Evolutionary conservation across 305 asterid species (phyloP).

Genomic region (Fraxinus dipetala): DNA sequence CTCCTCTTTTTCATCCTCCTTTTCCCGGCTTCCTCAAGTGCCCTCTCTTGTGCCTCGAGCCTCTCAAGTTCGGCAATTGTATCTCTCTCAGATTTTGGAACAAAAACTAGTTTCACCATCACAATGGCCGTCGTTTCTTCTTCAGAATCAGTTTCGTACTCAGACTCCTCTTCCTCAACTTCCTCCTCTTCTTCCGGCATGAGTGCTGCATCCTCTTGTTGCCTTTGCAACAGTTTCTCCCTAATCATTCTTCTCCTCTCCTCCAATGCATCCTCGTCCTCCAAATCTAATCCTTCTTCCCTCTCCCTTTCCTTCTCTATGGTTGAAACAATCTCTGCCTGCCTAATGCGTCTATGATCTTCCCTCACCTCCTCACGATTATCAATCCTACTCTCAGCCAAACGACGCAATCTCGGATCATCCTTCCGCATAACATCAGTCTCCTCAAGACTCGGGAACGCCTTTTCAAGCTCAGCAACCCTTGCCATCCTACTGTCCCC

Average conservation of each 20-base stretch:
- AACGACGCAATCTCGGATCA: constrained; percentile 79
- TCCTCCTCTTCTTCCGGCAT: constrained; percentile 82
- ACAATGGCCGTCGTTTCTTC: constrained; percentile 67
- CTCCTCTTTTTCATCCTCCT: constrained; percentile 77
- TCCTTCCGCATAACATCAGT: constrained; percentile 48
- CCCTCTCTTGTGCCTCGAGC: constrained; percentile 79
- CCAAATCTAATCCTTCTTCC: constrained; percentile 55
- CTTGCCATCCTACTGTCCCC: constrained; percentile 59
- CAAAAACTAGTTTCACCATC: constrained; percentile 89
- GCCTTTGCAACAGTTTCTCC: constrained; percentile 60
- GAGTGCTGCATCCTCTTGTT: constrained; percentile 64
- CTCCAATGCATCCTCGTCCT: constrained; percentile 80
- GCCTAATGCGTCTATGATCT: constrained; percentile 84
- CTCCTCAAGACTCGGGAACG: constrained; percentile 50
- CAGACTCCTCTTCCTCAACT: constrained; percentile 68
- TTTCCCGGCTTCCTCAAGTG: constrained; percentile 66
- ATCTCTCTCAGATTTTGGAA: constrained; percentile 78
- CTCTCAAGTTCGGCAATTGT: constrained; percentile 92
- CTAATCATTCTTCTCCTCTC: constrained; percentile 70
- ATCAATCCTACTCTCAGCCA: constrained; percentile 77
- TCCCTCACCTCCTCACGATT: constrained; percentile 79
- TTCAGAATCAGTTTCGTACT: constrained; percentile 87
- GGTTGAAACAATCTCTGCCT: constrained; percentile 88
- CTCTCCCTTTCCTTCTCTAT: constrained; percentile 71
- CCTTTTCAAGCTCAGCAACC: constrained; percentile 60